Evolutionary conservation across 805 yeast species (phyloP).

Genomic region (Ogataea wickerhamii): DNA sequence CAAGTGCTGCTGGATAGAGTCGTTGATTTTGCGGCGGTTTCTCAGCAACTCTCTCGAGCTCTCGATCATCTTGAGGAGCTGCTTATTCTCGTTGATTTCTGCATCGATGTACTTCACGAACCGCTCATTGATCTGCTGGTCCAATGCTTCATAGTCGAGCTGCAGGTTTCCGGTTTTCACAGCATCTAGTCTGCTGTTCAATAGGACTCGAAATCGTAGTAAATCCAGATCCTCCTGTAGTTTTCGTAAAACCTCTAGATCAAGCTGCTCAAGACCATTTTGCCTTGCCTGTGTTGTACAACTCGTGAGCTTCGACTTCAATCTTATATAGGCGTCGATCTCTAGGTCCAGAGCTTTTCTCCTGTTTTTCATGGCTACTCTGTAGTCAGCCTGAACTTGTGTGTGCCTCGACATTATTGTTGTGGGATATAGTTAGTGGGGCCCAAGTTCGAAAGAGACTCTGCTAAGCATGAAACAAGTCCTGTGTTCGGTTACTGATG

Average conservation of each 20-base stretch:
- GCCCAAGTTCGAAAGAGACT: too few species aligned
- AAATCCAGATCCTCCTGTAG: slow-evolving; percentile 18
- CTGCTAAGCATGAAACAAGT: too few species aligned
- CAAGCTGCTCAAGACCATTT: slow-evolving; percentile 14
- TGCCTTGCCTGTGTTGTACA: slow-evolving; percentile 14
- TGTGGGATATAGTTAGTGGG: too few species aligned
- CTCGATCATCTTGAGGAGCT: slow-evolving; percentile 17
- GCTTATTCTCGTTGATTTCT: slow-evolving; percentile 20
- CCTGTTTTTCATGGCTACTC: slow-evolving; percentile 26
- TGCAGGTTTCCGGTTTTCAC: slow-evolving; percentile 14
- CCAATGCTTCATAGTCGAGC: slow-evolving; percentile 19
- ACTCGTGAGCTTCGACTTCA: slow-evolving; percentile 20
- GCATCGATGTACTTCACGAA: slow-evolving; percentile 20
- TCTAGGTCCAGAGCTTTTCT: slow-evolving; percentile 31
- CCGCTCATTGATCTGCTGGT: slow-evolving; percentile 14
- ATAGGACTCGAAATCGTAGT: slow-evolving; percentile 16
- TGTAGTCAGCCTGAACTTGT: slow-evolving; percentile 12
- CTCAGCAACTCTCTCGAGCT: slow-evolving; percentile 21
- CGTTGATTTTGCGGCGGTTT: slow-evolving; percentile 25
- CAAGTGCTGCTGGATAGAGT: slow-evolving; percentile 23
- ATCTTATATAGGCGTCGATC: slow-evolving; percentile 23
- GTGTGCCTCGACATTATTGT: too few species aligned
- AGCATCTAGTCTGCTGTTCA: slow-evolving; percentile 20
- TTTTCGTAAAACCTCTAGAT: slow-evolving; percentile 15
- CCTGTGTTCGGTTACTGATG: too few species aligned